Percentiles rank a stretch among this genome's conserved stretches.
phyloP scores from a whole-genome alignment of 768 basidiomycete species.

The Lentinula aciculospora region DNA sequence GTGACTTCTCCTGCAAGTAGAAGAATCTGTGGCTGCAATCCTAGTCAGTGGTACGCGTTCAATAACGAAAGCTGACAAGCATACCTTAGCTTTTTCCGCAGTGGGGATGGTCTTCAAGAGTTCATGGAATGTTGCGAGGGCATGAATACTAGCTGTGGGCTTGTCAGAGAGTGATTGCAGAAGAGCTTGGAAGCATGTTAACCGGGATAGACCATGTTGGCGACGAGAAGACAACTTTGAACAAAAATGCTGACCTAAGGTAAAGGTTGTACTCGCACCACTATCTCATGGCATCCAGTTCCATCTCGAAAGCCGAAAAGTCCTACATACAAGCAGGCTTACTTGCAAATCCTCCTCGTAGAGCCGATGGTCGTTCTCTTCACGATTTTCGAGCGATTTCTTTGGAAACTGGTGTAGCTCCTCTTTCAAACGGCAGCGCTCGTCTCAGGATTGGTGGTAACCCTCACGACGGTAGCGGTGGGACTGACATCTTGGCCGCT shows the following conservation, averaged over 20 bases:
- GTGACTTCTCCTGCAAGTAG: slow-evolving; percentile 61
- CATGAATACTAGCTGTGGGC: slow-evolving; percentile 28
- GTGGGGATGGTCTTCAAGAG: slow-evolving; percentile 45
- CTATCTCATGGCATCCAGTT: slow-evolving; percentile 25
- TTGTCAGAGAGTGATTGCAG: background rate
- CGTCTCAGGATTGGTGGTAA: slow-evolving; percentile 63
- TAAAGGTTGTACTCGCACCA: slow-evolving; percentile 3
- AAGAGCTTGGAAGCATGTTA: background rate
- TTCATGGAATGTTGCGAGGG: slow-evolving; percentile 44
- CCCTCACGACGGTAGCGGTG: slow-evolving; percentile 48
- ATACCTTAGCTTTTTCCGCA: slow-evolving; percentile 48
- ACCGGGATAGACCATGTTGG: slow-evolving; percentile 8
- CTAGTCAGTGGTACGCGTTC: slow-evolving; percentile 1
- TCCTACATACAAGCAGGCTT: slow-evolving; percentile 71
- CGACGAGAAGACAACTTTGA: background rate
- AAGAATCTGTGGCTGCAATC: slow-evolving; percentile 58
- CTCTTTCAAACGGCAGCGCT: slow-evolving; percentile 83
- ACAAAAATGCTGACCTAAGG: too few species aligned
- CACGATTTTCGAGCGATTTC: slow-evolving; percentile 63
- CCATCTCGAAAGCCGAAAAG: slow-evolving; percentile 72
- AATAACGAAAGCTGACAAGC: background rate
- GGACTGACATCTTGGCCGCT: slow-evolving; percentile 77
- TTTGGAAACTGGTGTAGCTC: slow-evolving; percentile 73
- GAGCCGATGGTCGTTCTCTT: slow-evolving; percentile 70
- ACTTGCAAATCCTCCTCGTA: slow-evolving; percentile 51